A percentile compares a stretch with the other conserved stretches of the same genome.
phyloP scores from a whole-genome alignment of 495 filamentous ascomycete genomes.

The Hypoxylon lienhwacheense region DNA sequence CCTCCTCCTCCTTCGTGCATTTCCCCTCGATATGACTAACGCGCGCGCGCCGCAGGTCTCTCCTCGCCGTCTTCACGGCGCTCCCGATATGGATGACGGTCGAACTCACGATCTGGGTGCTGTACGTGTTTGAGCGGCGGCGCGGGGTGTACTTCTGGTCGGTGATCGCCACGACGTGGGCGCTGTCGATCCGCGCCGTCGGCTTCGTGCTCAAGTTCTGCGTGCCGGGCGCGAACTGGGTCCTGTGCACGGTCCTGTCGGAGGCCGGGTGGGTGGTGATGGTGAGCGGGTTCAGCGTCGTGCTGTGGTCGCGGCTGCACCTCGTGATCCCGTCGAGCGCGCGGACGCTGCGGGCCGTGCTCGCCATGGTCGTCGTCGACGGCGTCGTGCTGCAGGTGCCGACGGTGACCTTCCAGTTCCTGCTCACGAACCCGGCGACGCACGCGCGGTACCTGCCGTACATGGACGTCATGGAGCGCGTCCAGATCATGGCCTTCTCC shows the following conservation, averaged over 20 bases:
- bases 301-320: slow-evolving; percentile 70
- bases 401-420: slow-evolving; percentile 58
- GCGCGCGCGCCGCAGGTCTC: slow-evolving; percentile 6
- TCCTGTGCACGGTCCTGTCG: slow-evolving; percentile 50
- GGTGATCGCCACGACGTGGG: slow-evolving; percentile 47
- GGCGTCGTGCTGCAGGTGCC: slow-evolving; percentile 58
- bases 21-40: neutral
- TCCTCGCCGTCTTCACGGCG: slow-evolving; percentile 44
- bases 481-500: slow-evolving; percentile 65
- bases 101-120: slow-evolving; percentile 46
- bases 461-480: slow-evolving; percentile 59
- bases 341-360: slow-evolving; percentile 53
- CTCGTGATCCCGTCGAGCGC: slow-evolving; percentile 54
- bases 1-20: neutral
- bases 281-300: slow-evolving; percentile 67
- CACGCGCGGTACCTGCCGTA: slow-evolving; percentile 39
- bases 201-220: slow-evolving; percentile 67
- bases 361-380: slow-evolving; percentile 62
- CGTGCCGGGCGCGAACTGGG: slow-evolving; percentile 43
- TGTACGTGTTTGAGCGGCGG: slow-evolving; percentile 43
- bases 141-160: slow-evolving; percentile 50
- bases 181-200: slow-evolving; percentile 59
- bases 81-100: slow-evolving; percentile 50
- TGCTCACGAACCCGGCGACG: slow-evolving; percentile 48
- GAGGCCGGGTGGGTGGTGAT: slow-evolving; percentile 63